Conservation (phyloP, 208 protist species). For the Zelonia costaricensis region DNA sequence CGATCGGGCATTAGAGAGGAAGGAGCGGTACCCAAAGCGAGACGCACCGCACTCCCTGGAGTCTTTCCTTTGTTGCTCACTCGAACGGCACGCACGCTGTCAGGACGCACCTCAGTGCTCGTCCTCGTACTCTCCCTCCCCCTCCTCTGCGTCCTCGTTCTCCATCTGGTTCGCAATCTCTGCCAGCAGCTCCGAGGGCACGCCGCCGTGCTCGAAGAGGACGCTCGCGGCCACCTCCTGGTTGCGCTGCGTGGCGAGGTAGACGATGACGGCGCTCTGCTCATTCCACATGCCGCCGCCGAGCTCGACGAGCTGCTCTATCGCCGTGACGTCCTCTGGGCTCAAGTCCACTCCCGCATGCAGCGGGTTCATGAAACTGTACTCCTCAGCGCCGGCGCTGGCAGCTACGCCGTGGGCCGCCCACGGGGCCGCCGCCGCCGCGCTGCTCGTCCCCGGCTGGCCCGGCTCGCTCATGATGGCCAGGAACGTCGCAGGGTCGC, state of each 20-base stretch:
- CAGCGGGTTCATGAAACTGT: conserved; percentile 29
- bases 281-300: conserved; percentile 83
- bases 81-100: neutral
- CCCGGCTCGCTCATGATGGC: conserved; percentile 64
- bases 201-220: conserved; percentile 71
- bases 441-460: conserved; percentile 1
- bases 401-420: conserved; percentile 3
- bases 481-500: conserved; percentile 68
- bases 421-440: neutral
- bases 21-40: too few relatives aligned
- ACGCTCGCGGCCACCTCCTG: conserved; percentile 81
- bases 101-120: conserved; percentile 6
- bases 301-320: conserved; percentile 72
- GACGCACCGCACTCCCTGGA: too few relatives aligned
- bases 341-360: conserved; percentile 36
- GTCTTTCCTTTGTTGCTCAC: too few relatives aligned
- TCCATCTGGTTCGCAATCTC: conserved; percentile 28
- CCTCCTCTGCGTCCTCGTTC: conserved; percentile 29
- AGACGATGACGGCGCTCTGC: conserved; percentile 69
- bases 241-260: conserved; percentile 63
- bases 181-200: conserved; percentile 47
- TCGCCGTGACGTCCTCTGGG: conserved; percentile 41
- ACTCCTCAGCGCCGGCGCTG: neutral
- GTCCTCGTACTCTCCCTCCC: conserved; percentile 10
- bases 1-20: too few relatives aligned